phyloP scores from a whole-genome alignment of 2,329 filamentous ascomycete species.

The Mycocentrospora acerina region DNA sequence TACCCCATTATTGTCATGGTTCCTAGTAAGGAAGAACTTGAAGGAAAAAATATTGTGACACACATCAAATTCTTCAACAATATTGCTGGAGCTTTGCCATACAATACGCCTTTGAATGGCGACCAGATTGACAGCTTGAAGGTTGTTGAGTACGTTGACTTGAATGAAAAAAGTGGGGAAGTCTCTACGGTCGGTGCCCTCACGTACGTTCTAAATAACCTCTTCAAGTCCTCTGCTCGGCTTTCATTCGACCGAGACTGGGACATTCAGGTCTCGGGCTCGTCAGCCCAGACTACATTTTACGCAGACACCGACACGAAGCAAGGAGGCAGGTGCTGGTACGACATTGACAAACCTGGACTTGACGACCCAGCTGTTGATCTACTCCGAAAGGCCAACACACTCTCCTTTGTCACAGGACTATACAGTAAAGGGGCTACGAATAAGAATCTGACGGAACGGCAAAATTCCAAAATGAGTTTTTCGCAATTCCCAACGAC shows the following conservation, averaged over 20 bases:
- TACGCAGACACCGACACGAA: slow-evolving; percentile 15
- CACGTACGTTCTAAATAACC: slow-evolving; percentile 22
- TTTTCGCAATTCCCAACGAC: slow-evolving; percentile 10
- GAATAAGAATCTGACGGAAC: neutral
- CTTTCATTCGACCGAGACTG: slow-evolving; percentile 16
- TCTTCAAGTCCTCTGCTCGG: slow-evolving; percentile 17
- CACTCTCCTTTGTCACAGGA: slow-evolving; percentile 15
- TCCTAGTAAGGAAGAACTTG: slow-evolving; percentile 22
- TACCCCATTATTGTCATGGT: slow-evolving; percentile 27
- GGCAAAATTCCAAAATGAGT: slow-evolving; percentile 5
- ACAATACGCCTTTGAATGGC: slow-evolving; percentile 6
- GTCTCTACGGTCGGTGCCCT: slow-evolving; percentile 21
- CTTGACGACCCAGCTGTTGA: slow-evolving; percentile 23
- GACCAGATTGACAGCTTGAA: slow-evolving; percentile 18
- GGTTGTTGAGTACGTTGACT: slow-evolving; percentile 14
- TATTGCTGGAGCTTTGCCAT: neutral
- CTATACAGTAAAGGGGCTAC: slow-evolving; percentile 21
- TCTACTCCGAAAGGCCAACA: slow-evolving; percentile 26
- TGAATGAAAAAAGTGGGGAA: slow-evolving; percentile 12
- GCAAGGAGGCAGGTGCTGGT: slow-evolving; percentile 15
- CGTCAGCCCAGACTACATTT: slow-evolving; percentile 18
- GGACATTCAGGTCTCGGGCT: slow-evolving; percentile 17
- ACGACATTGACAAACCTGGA: slow-evolving; percentile 13
- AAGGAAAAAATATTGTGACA: slow-evolving; percentile 20
- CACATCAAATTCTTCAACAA: slow-evolving; percentile 26